Base-by-base conservation (phyloP, 495 filamentous ascomycete species). In the Aspergillus bertholletiae region DNA sequence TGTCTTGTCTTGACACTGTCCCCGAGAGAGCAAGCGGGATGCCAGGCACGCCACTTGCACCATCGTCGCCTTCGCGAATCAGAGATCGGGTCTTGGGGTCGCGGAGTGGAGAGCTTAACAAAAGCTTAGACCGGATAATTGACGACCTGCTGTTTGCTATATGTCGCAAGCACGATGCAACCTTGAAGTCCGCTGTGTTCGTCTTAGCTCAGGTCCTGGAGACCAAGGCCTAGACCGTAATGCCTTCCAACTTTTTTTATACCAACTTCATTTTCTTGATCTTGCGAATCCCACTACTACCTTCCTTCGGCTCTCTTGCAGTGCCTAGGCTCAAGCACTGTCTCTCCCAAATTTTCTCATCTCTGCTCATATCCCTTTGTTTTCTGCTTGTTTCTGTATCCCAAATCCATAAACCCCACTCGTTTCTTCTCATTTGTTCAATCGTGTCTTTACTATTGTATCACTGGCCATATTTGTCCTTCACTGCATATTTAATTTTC, bases 151-250 rank as follows among this genome's bases (percentile, higher is more conserved):
- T 77, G 3, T 71, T 74, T 46, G 68, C 72, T 2, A 70, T 76
- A 7, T 68, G 65, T 17, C 72, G 74, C 4, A 64, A 67, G 43
- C 58, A 65, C 0, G 73, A 76, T 24, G 64, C 64, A 39, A 71
- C 63, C 5, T 46, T 77, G 20, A 75, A 72, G 61, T 62, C 73
- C 5, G 69, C 74, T n/a, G 63, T 76, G 5, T 62, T 72, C 41
- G 74, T 75, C 18, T 57, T 77, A 1, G 66, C 65, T 7, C 70
- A 75, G 57, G 74, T 76, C 12, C 68, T 77, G 23, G 74, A 77
- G 57, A 63, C 60, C 30, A 73, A 72, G 20, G 57, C 58, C 24
- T 62, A 65, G 48, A 15, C 28, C 15, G 21, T 37, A 28, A 21
- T 37, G 35, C 9, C 7, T 4, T 35, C 15, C 23, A 58, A 20